Evolutionary conservation across 1,284 basidiomycete species (phyloP).

Genomic region (Trichosporon sp.): DNA sequence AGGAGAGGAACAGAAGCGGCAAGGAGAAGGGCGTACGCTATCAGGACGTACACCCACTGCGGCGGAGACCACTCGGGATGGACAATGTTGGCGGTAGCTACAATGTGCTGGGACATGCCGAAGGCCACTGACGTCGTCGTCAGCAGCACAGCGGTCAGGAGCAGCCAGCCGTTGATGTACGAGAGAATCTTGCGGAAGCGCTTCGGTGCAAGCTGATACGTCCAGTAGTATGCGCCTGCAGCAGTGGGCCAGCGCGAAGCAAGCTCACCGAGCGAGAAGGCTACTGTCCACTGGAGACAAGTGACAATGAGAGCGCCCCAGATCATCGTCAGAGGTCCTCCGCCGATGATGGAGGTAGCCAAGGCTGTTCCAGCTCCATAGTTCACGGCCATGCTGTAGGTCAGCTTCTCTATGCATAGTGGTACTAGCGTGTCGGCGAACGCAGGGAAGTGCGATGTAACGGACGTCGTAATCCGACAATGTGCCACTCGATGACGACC

Average conservation of each 20-base stretch:
- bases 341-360: constrained; percentile 25
- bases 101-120: constrained; percentile 29
- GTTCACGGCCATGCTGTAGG: constrained; percentile 26
- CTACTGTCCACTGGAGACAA: constrained; percentile 24
- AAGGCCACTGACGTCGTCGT: constrained; percentile 27
- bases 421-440: neutral
- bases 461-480: too few species aligned
- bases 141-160: constrained; percentile 29
- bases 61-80: constrained; percentile 29
- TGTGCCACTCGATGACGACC: neutral
- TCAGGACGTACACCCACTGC: constrained; percentile 27
- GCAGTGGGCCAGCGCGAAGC: constrained; percentile 30
- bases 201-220: constrained; percentile 30
- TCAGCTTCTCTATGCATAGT: neutral
- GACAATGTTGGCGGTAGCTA: constrained; percentile 28
- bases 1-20: constrained; percentile 26
- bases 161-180: constrained; percentile 33
- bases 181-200: constrained; percentile 25
- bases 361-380: constrained; percentile 28
- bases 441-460: too few species aligned
- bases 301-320: constrained; percentile 30
- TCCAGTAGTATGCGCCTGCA: constrained; percentile 33
- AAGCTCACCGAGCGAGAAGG: constrained; percentile 28
- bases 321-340: constrained; percentile 27
- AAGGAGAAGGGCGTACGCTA: constrained; percentile 27